Evolutionary conservation across 2,329 filamentous ascomycete species (phyloP).

Genomic region (Penicillium sp.): DNA sequence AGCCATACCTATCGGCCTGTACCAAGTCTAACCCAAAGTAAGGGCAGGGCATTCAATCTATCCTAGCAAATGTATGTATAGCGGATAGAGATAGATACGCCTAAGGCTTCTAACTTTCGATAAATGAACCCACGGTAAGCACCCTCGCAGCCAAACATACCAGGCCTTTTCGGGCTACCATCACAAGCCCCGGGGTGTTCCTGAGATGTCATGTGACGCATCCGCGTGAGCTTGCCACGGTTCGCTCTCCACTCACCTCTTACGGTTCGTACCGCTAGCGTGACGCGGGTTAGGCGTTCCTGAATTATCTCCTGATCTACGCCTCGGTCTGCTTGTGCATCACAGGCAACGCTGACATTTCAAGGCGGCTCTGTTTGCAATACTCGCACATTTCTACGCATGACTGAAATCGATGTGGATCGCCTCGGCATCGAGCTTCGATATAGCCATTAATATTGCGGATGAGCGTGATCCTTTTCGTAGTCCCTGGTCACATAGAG

Average conservation of each 20-base stretch:
- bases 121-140: constrained; percentile 2
- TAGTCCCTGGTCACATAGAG: neutral
- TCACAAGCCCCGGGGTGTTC: constrained; percentile 18
- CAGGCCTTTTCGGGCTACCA: neutral
- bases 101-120: neutral
- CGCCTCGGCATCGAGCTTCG: constrained; percentile 5
- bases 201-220: constrained; percentile 15
- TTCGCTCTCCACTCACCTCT: neutral
- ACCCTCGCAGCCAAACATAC: constrained; percentile 7
- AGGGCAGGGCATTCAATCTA: neutral
- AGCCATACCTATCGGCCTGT: neutral
- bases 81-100: neutral
- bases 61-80: neutral
- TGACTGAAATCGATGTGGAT: neutral
- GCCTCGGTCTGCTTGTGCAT: neutral
- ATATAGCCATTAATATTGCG: neutral
- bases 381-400: neutral
- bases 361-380: constrained; percentile 7
- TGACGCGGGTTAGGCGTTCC: constrained; percentile 6
- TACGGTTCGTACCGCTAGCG: neutral
- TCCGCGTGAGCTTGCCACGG: constrained; percentile 19
- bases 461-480: neutral
- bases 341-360: neutral
- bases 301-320: constrained; percentile 13
- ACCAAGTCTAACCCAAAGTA: neutral